phyloP scores from a whole-genome alignment of 306 rosid species.

The Vigna trinervia region DNA sequence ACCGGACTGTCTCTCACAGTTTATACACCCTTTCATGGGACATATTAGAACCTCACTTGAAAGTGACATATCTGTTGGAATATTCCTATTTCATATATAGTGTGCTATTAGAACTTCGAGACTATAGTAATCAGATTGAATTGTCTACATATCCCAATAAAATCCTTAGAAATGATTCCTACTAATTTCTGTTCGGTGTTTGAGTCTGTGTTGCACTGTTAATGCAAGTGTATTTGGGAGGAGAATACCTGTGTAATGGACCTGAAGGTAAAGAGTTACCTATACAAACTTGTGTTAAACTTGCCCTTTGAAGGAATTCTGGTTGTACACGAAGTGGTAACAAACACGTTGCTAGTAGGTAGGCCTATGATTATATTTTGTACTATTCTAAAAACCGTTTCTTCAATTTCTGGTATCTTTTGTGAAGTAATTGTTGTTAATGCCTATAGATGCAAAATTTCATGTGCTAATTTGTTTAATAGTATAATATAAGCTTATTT shows the following conservation, averaged over 20 bases:
- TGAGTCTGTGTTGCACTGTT: slow-evolving; percentile 5
- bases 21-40: slow-evolving; percentile 14
- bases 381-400: background rate
- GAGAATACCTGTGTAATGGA: background rate
- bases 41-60: background rate
- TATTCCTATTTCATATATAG: background rate
- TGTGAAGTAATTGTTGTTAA: slow-evolving; percentile 5
- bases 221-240: background rate
- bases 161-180: background rate
- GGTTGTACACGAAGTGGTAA: background rate
- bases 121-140: background rate
- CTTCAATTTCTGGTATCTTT: slow-evolving; percentile 2
- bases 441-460: slow-evolving; percentile 1
- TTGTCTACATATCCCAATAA: background rate
- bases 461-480: background rate
- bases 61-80: background rate
- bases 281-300: background rate
- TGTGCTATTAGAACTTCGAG: background rate
- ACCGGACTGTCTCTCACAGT: background rate
- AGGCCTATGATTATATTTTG: background rate
- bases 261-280: background rate
- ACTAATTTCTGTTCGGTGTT: background rate
- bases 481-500: background rate
- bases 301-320: background rate
- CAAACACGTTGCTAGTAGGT: background rate